These are phyloP conservation scores for Keithomyces neogunnii DNA, from an alignment of 2,329 filamentous ascomycete species.

Conservation along the genomic window DNA sequence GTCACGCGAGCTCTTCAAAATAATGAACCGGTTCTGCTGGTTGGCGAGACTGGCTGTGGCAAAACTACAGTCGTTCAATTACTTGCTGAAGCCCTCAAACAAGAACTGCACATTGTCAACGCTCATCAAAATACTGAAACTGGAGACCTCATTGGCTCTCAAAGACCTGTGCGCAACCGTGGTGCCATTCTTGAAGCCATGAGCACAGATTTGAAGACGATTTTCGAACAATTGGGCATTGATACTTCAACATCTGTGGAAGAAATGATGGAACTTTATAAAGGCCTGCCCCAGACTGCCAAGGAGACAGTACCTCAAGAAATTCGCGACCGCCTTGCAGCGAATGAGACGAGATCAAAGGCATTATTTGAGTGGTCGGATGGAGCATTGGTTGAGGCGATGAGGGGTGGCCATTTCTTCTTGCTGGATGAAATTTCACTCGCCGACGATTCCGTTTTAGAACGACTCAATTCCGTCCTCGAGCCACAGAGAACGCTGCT, in stretches of 20 bases:
- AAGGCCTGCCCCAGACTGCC: constrained; percentile 36
- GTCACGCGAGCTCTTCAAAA: constrained; percentile 81
- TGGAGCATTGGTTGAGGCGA: constrained; percentile 85
- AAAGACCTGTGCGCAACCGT: constrained; percentile 82
- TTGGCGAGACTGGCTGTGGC: constrained; percentile 94
- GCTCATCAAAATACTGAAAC: constrained; percentile 98
- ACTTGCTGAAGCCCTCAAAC: constrained; percentile 70
- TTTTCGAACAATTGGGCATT: constrained; percentile 33
- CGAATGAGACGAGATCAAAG: constrained; percentile 56
- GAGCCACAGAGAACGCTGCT: constrained; percentile 81
- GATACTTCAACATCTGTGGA: constrained; percentile 37
- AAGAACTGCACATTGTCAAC: constrained; percentile 81
- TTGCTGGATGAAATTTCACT: constrained; percentile 96
- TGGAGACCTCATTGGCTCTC: constrained; percentile 91
- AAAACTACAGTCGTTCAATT: constrained; percentile 97
- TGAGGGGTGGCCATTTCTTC: constrained; percentile 85
- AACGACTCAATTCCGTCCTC: constrained; percentile 91
- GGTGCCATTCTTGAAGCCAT: constrained; percentile 61
- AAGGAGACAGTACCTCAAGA: constrained; percentile 38
- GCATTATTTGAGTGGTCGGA: constrained; percentile 96
- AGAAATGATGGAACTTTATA: constrained; percentile 50
- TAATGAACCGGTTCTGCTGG: constrained; percentile 86
- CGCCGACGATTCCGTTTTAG: constrained; percentile 92
- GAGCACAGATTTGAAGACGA: constrained; percentile 46
- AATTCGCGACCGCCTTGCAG: constrained; percentile 36